Base-by-base conservation (phyloP, 352 stramenopile genomes). In the Globisporangium ultimum region DNA sequence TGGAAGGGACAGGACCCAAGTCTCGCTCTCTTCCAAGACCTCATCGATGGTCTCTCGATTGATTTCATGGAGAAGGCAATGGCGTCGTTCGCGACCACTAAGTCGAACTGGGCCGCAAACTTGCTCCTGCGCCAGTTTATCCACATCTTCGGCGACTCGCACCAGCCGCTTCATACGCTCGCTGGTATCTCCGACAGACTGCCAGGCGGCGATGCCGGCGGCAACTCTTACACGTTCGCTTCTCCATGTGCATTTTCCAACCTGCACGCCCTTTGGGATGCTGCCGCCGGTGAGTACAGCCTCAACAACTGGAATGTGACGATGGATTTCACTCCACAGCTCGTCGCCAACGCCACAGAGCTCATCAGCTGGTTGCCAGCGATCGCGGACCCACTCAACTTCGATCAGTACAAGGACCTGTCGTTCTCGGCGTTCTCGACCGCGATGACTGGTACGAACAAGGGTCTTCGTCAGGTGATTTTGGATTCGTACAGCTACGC, bases 191-290 rank as follows among this genome's bases (percentile, higher is more conserved):
- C 64, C 22, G 61, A 63, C 1, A 66, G 71, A 34, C 72, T 84
- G 41, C 80, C 80, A 5, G 55, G 61, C 12, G 80, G 80, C 22
- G 80, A 90, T 54, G 61, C 63, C 8, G 80, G 80, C 14, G 78
- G 80, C 36, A 90, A 90, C 78, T 66, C 59, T 10, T 86, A 85
- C 58, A 68, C 62, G 22, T 89, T 91, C 43, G 54, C 43, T 22
- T 62, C 55, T 5, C 71, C 77, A 4, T 91, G 81, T 42, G 68
- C 48, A 3, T 76, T 75, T 59, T 72, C 61, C 42, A 91, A 91
- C 76, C 60, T 88, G 32, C 81, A 91, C 63, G 75, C 77, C 2
- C 61, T 88, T 15, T 91, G 75, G 72, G 81, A 91, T 28, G 67
- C 66, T 11, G 77, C 70, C 15, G 78, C 68, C n/a, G 81, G 81